Evolutionary conservation across 2,329 filamentous ascomycete species (phyloP), one percentile per base, ranked within the genome.

Genomic region (Fusarium brevicatenulatum): DNA sequence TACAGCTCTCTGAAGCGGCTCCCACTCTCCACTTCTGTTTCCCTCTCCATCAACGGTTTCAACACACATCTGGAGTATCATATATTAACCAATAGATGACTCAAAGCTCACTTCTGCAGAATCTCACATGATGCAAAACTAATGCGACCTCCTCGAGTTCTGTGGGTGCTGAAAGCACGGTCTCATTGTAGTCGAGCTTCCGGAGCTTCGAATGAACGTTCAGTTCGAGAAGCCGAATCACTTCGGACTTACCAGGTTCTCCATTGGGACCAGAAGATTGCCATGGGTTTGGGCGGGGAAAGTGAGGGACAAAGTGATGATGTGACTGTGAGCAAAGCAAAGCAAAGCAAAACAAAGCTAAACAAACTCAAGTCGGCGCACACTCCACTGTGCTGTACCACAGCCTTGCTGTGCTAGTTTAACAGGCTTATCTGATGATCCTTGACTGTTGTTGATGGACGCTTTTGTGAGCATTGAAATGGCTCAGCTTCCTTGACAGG

Each of bases 71-170:
- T 43, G 54, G 39, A 61, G 60, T 53, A 44, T 50, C 28, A 19
- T 37, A 23, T 47, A 61, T 47, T 52, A 50, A 62, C 75, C 71
- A 77, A 75, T 77, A 44, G 55, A 47, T 53, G 55, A 46, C 37
- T 28, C 56, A 69, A 39, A 61, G 47, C 66, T 58, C 67, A 57
- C 59, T 69, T 54, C 64, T 63, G 55, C 71, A 63, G 53, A 60
- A 68, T 67, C 74, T 79, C 78, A 79, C 78, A 79, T 79, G 78
- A 73, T 72, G 32, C 54, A 58, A 44, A 57, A 62, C 70, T 66
- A 72, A 79, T 79, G 78, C 78, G 74, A 78, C 72, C 65, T 66
- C 54, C 62, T 76, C 64, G 59, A 67, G 56, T 64, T 68, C 61
- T 65, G 74, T 74, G 70, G 73, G 61, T 63, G 70, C 63, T 59